phyloP scores from a whole-genome alignment of 2,329 filamentous ascomycete species.

The Colletotrichum spaethianum region DNA sequence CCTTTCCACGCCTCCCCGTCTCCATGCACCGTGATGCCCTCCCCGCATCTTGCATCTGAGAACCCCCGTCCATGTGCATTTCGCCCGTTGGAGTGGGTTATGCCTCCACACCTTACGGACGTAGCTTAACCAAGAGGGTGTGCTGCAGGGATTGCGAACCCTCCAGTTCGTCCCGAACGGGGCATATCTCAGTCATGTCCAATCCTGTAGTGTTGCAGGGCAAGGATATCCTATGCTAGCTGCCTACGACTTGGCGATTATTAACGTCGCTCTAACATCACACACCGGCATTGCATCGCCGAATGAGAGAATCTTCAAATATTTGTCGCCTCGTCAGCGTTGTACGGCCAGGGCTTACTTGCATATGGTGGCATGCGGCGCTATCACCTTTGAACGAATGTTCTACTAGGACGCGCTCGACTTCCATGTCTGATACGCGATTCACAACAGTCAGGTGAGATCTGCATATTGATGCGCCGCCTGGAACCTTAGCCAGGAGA shows the following conservation, averaged over 20 bases:
- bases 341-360: neutral
- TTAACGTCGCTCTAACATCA: neutral
- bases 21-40: neutral
- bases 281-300: too few relatives aligned
- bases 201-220: neutral
- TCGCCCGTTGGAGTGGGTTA: conserved; percentile 11
- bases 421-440: neutral
- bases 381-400: neutral
- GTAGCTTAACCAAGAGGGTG: conserved; percentile 18
- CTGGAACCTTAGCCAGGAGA: neutral
- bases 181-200: neutral
- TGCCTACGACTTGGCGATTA: neutral
- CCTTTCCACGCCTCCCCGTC: neutral
- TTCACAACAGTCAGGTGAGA: neutral
- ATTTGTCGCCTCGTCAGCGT: neutral
- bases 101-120: conserved; percentile 19
- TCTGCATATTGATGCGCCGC: neutral
- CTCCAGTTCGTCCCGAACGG: neutral
- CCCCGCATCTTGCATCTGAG: conserved; percentile 12
- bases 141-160: conserved; percentile 19
- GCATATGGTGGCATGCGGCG: neutral
- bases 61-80: conserved; percentile 29
- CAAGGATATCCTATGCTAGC: neutral
- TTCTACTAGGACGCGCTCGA: neutral
- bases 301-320: neutral